Evolutionary conservation across 139 green algal genomes (phyloP).

Genomic region (Chloropicon primus): DNA sequence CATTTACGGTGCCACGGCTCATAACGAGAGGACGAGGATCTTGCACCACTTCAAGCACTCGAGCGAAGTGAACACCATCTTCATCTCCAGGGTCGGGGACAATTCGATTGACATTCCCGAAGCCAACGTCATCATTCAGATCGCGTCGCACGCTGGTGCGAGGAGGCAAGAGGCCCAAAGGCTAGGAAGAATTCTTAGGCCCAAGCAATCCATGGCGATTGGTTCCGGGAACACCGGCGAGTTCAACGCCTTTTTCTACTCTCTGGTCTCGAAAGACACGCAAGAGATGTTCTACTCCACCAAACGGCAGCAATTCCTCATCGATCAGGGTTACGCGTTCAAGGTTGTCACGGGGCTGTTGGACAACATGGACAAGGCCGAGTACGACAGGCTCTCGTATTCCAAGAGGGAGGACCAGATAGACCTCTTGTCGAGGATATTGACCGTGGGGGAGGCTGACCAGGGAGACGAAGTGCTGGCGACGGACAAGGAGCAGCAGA

Average conservation of each 20-base stretch:
- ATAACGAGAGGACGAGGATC: conserved; percentile 80
- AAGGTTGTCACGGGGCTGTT: conserved; percentile 86
- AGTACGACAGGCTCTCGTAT: conserved; percentile 25
- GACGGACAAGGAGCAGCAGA: conserved; percentile 48
- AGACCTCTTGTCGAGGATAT: conserved; percentile 47
- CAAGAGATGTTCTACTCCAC: conserved; percentile 95
- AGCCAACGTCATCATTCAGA: conserved; percentile 98
- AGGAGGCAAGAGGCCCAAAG: conserved; percentile 91
- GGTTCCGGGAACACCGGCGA: conserved; percentile 19
- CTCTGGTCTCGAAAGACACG: conserved; percentile 91
- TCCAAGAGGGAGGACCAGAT: conserved; percentile 43
- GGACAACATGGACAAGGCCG: conserved; percentile 25
- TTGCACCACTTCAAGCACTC: conserved; percentile 88
- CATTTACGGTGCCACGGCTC: conserved; percentile 86
- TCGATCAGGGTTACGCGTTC: conserved; percentile 97
- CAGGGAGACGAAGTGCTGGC: conserved; percentile 33
- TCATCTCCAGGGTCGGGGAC: conserved; percentile 98
- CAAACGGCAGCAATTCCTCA: conserved; percentile 97
- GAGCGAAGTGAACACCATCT: conserved; percentile 88
- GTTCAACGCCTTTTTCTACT: conserved; percentile 99
- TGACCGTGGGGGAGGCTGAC: not conserved
- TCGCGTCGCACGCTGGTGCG: conserved; percentile 81
- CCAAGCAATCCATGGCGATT: conserved; percentile 60
- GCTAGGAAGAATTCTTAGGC: conserved; percentile 87
- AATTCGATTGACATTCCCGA: conserved; percentile 99